Evolutionary conservation across 176 grass and related monocot species (phyloP).

Genomic region (Juncus effusus): DNA sequence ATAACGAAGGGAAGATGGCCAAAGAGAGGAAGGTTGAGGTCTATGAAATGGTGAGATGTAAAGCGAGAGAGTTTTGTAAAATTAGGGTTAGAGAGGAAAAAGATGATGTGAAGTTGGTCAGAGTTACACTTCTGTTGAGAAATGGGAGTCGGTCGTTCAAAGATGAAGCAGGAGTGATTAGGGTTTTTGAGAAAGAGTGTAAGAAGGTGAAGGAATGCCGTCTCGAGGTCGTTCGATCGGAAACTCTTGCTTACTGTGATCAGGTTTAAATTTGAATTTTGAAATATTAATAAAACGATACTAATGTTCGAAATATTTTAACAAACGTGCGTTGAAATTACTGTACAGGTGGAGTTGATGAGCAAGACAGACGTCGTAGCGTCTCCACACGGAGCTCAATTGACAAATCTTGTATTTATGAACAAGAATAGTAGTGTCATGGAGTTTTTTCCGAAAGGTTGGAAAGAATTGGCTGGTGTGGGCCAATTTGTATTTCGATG

Average conservation of each 20-base stretch:
- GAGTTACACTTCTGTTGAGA: conserved; percentile 26
- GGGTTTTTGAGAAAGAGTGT: conserved; percentile 32
- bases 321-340: background rate
- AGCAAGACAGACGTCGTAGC: conserved; percentile 52
- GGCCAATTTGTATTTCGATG: conserved; percentile 58
- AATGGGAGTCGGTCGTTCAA: conserved; percentile 31
- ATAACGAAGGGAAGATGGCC: conserved; percentile 28
- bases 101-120: background rate
- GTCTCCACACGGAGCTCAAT: conserved; percentile 57
- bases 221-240: conserved; percentile 19
- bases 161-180: conserved; percentile 26
- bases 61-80: conserved; percentile 24
- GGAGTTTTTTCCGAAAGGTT: conserved; percentile 70
- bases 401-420: conserved; percentile 70
- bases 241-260: conserved; percentile 42
- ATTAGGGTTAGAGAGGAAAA: background rate
- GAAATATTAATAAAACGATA: too few relatives aligned
- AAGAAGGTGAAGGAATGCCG: conserved; percentile 34
- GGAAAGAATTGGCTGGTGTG: conserved; percentile 42
- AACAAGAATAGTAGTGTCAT: conserved; percentile 59
- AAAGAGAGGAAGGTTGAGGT: conserved; percentile 20
- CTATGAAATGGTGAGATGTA: conserved; percentile 39
- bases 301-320: background rate
- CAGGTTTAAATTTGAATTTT: conserved; percentile 19
- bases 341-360: conserved; percentile 51